Evolutionary conservation across 495 filamentous ascomycete species (phyloP), one percentile per base, ranked within the genome.

Genomic region (Aspergillus bertholletiae): DNA sequence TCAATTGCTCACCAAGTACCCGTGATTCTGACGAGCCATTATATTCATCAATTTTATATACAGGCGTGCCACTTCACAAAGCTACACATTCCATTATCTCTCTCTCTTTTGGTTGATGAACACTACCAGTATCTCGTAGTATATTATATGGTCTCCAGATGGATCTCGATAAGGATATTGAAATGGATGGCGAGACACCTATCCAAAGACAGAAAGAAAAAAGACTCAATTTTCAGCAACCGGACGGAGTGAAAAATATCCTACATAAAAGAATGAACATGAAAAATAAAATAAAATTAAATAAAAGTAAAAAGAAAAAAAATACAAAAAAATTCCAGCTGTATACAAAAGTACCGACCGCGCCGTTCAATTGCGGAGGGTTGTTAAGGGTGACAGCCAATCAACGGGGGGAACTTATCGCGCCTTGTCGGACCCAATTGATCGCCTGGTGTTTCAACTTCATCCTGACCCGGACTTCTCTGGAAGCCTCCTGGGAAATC

Each of bases 391-490:
- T n/a, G n/a, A n/a, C 18, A 28, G 22, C 54, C 54, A 57, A 57
- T 57, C 54, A 57, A 20, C 30, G 35, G 26, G 24, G 46, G 48
- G 7, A 34, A 57, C 54, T 57, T 56, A 56, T 56, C 53, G 53
- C 45, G 28, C 18, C 24, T 41, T 40, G n/a, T n/a, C n/a, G n/a
- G n/a, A n/a, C 39, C 28, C 24, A n/a, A 30, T 49, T 49, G 35
- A 49, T 44, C 50, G 39, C 12, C 39, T 39, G 18, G 50, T 11
- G 39, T 41, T 44, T 52, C 54, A 43, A 23, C 26, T 37, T 45
- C 46, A 27, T 32, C 37, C 11, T 22, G 18, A 41, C 53, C 46
- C 53, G 45, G 18, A 46, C 20, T 45, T 52, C 37, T 4, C 40
- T 32, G 17, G n/a, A 27, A 26, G 8, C 22, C 5, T 30, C 39